phyloP scores from a whole-genome alignment of 768 basidiomycete species.

The Boletus vinaceobasis region DNA sequence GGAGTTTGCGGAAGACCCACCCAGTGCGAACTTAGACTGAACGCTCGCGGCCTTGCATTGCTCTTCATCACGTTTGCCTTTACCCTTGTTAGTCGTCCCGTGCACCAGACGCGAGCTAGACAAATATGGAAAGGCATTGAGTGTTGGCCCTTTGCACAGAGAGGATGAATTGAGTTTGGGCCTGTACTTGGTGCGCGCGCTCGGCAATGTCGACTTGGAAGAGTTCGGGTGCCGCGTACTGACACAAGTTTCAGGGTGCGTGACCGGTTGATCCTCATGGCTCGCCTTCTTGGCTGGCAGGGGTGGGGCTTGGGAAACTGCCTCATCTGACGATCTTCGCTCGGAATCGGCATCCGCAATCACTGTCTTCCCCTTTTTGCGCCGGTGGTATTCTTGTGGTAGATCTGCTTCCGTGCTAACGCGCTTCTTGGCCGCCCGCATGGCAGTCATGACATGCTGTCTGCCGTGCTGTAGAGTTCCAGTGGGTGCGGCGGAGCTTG shows the following conservation, averaged over 20 bases:
- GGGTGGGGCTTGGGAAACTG: conserved; percentile 7
- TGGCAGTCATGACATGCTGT: conserved; percentile 34
- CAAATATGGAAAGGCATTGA: conserved; percentile 19
- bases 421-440: conserved; percentile 49
- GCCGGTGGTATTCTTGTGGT: conserved; percentile 17
- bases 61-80: conserved; percentile 9
- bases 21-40: neutral
- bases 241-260: conserved; percentile 4
- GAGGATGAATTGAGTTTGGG: conserved; percentile 14
- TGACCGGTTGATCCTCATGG: conserved; percentile 6
- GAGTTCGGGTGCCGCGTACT: neutral
- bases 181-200: conserved; percentile 30
- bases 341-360: conserved; percentile 5
- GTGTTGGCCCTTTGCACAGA: conserved; percentile 16
- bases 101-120: conserved; percentile 13
- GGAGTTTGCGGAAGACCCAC: conserved; percentile 4
- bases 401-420: conserved; percentile 30
- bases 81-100: conserved; percentile 3
- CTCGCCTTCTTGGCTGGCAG: neutral
- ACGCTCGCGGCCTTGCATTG: conserved; percentile 2
- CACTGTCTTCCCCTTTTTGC: conserved; percentile 33
- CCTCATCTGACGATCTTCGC: conserved; percentile 18
- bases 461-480: conserved; percentile 19
- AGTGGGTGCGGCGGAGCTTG: conserved; percentile 8
- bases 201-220: conserved; percentile 17